Percentiles rank a stretch among this genome's conserved stretches.
phyloP scores from a whole-genome alignment of 2,329 filamentous ascomycete species.

The Arthrobotrys sinensis region DNA sequence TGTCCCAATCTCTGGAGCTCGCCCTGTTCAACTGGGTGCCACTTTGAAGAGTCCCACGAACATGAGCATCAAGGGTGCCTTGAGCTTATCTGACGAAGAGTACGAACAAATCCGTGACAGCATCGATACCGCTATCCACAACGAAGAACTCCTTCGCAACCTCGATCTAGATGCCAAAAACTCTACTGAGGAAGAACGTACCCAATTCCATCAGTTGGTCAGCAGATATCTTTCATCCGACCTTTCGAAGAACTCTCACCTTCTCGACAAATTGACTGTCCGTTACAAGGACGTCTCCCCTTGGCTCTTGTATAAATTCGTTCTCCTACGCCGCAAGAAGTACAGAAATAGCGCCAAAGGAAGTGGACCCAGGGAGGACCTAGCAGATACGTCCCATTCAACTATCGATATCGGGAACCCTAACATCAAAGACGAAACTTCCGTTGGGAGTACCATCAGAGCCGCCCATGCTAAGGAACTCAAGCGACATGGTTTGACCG shows the following conservation, averaged over 20 bases:
- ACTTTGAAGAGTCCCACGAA: slow-evolving; percentile 38
- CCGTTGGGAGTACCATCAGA: too few species aligned
- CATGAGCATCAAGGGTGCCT: slow-evolving; percentile 17
- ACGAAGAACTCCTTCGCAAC: slow-evolving; percentile 10
- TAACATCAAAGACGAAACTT: neutral
- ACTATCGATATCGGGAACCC: slow-evolving; percentile 14
- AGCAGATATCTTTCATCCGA: slow-evolving; percentile 13
- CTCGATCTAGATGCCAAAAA: slow-evolving; percentile 37
- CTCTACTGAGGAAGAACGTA: slow-evolving; percentile 30
- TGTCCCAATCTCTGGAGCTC: slow-evolving; percentile 25
- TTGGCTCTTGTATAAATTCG: slow-evolving; percentile 50
- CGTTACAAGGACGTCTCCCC: slow-evolving; percentile 20
- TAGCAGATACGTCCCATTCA: neutral
- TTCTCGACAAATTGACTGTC: slow-evolving; percentile 28
- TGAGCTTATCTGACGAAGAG: slow-evolving; percentile 34
- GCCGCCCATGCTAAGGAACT: too few species aligned
- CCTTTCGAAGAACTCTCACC: neutral
- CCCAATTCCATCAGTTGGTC: slow-evolving; percentile 23
- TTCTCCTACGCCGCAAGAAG: slow-evolving; percentile 44
- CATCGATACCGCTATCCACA: slow-evolving; percentile 13
- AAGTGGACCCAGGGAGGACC: neutral
- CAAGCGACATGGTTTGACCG: too few species aligned
- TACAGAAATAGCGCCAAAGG: slow-evolving; percentile 7
- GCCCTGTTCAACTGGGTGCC: neutral
- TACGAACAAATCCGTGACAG: slow-evolving; percentile 29